These are phyloP conservation scores for Phytophthora chlamydospora DNA, from an alignment of 352 stramenopile species.

Conservation along the genomic window DNA sequence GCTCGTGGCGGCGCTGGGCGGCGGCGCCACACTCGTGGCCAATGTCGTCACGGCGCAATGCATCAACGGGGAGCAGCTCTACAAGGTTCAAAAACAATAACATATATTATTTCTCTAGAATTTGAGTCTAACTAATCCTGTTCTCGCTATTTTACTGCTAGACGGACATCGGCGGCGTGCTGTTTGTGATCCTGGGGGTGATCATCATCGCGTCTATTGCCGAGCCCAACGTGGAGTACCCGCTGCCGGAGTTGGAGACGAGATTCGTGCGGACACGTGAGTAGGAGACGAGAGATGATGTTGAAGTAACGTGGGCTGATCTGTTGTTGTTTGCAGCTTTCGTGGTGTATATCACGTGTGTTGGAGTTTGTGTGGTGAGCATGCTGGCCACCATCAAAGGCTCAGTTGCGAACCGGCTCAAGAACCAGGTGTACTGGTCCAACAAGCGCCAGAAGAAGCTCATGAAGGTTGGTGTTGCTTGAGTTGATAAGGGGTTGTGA, in stretches of 20 bases:
- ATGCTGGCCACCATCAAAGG: slow-evolving; percentile 92
- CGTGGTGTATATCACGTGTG: slow-evolving; percentile 79
- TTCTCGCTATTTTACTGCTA: slow-evolving; percentile 22
- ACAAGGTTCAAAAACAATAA: slow-evolving; percentile 40
- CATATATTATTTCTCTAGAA: slow-evolving; percentile 3
- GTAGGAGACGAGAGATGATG: not conserved
- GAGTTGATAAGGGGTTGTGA: too few relatives aligned
- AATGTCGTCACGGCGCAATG: slow-evolving; percentile 90
- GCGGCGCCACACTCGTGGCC: slow-evolving; percentile 84
- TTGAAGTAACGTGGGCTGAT: slow-evolving; percentile 1
- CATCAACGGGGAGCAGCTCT: slow-evolving; percentile 81
- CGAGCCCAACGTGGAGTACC: slow-evolving; percentile 87
- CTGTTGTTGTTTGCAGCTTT: slow-evolving; percentile 46
- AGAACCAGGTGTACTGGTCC: slow-evolving; percentile 87
- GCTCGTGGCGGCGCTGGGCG: slow-evolving; percentile 86
- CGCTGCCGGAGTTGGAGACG: slow-evolving; percentile 80
- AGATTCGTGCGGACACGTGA: slow-evolving; percentile 80
- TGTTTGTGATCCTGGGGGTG: slow-evolving; percentile 89
- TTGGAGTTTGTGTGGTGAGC: slow-evolving; percentile 74
- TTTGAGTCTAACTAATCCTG: slow-evolving; percentile 9
- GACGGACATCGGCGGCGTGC: slow-evolving; percentile 83
- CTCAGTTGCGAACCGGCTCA: slow-evolving; percentile 81
- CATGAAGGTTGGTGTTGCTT: slow-evolving; percentile 53
- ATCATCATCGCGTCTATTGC: slow-evolving; percentile 89
- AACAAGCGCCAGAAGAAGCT: slow-evolving; percentile 82